Evolutionary conservation across 225 moss, liverwort and hornwort genomes (phyloP).

Genomic region (Anthoceros angustus): DNA sequence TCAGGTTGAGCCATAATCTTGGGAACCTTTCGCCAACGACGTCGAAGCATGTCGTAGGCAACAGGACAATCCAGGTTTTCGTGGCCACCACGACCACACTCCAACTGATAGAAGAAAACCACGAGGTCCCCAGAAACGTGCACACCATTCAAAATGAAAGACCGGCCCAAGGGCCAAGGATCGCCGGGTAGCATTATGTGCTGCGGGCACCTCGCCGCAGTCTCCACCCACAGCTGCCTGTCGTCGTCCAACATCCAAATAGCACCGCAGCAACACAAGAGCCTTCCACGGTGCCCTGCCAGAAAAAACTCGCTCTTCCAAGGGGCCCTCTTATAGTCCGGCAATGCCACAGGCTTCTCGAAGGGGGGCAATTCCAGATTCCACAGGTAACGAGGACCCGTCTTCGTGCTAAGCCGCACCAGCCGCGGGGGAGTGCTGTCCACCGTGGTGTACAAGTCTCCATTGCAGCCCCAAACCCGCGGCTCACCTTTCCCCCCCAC

Average conservation of each 20-base stretch:
- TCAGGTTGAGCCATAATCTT: background rate
- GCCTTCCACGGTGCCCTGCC: background rate
- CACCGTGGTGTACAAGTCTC: background rate
- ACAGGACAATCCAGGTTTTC: background rate
- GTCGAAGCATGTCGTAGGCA: background rate
- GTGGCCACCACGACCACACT: no score
- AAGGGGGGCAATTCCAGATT: background rate
- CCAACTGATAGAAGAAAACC: background rate
- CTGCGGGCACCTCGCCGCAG: background rate
- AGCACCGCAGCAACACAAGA: background rate
- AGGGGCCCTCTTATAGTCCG: no score
- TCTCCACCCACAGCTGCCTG: background rate
- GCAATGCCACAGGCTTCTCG: background rate
- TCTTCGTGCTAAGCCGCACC: background rate
- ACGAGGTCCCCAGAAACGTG: background rate
- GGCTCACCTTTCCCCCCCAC: background rate
- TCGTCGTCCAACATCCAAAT: conserved; percentile 3
- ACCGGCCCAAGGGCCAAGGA: background rate
- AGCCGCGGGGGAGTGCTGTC: background rate
- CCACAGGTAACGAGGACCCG: background rate
- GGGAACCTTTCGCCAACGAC: background rate
- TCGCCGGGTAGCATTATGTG: background rate
- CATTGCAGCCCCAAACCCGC: background rate
- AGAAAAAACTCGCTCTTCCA: background rate
- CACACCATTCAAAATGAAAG: background rate